Conservation (phyloP, 352 stramenopile species). For the Globisporangium takayamanum region DNA sequence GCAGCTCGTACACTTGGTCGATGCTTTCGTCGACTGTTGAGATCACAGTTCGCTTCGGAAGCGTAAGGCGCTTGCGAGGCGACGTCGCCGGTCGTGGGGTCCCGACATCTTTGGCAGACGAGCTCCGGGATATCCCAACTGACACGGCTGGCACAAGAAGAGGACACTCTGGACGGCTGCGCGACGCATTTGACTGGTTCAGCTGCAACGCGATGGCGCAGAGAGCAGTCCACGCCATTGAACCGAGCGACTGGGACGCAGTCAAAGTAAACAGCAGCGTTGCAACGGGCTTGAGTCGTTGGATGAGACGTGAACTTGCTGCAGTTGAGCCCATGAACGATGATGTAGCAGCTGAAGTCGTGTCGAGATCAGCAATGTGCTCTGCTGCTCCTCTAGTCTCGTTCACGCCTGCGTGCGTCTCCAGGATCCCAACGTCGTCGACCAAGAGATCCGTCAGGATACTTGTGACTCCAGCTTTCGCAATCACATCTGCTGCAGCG, state of each 20-base stretch:
- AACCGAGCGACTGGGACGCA: conserved; percentile 15
- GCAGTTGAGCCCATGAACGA: neutral
- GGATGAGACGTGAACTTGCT: neutral
- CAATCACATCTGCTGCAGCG: conserved; percentile 10
- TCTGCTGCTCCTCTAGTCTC: neutral
- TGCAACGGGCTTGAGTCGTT: conserved; percentile 15
- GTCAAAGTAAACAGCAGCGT: conserved; percentile 21
- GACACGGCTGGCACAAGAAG: neutral
- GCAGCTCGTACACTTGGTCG: conserved; percentile 27
- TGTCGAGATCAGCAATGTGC: neutral
- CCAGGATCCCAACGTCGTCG: conserved; percentile 2
- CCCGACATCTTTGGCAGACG: conserved; percentile 14
- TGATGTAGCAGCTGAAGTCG: neutral
- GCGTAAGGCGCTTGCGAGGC: conserved; percentile 36
- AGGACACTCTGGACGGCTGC: neutral
- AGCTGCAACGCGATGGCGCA: conserved; percentile 28
- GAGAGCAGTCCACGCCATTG: conserved; percentile 30
- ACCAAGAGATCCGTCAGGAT: conserved; percentile 9
- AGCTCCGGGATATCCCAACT: neutral
- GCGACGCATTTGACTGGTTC: conserved; percentile 14
- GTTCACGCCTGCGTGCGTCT: neutral
- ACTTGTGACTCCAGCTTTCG: conserved; percentile 13
- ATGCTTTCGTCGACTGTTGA: conserved; percentile 34
- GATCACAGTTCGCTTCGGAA: conserved; percentile 34
- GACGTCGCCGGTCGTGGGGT: conserved; percentile 24